Conservation (phyloP, 306 rosid genomes). For the Medicago ruthenica region DNA sequence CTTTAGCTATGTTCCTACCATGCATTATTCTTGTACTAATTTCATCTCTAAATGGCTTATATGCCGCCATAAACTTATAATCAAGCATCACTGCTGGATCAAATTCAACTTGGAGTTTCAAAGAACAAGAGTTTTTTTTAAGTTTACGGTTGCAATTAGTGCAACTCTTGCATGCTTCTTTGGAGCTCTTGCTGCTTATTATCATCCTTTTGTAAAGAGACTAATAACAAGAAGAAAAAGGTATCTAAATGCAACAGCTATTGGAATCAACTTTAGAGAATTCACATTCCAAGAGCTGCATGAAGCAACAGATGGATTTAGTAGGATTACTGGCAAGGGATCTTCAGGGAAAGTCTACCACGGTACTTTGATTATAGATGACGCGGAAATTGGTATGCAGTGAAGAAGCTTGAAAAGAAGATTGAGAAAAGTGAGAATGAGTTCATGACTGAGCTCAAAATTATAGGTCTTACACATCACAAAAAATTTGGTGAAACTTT, state of each 20-base stretch:
- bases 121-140: background rate
- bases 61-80: background rate
- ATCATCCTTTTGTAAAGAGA: background rate
- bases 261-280: background rate
- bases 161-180: background rate
- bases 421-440: conserved; percentile 42
- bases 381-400: conserved; percentile 37
- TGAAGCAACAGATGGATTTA: background rate
- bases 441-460: conserved; percentile 51
- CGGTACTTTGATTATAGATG: conserved; percentile 36
- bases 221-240: background rate
- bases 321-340: background rate
- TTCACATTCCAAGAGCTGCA: background rate
- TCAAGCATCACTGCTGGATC: conserved; percentile 48
- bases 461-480: conserved; percentile 50
- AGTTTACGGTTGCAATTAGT: background rate
- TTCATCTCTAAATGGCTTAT: conserved; percentile 13
- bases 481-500: conserved; percentile 48
- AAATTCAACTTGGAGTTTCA: conserved; percentile 33
- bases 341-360: conserved; percentile 43
- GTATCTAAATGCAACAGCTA: background rate
- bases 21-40: conserved; percentile 14
- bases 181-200: background rate
- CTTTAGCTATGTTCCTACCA: background rate
- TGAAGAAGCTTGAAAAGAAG: conserved; percentile 44